phyloP scores from a whole-genome alignment of 2,329 filamentous ascomycete genomes.

The Apiospora rasikravindrae region DNA sequence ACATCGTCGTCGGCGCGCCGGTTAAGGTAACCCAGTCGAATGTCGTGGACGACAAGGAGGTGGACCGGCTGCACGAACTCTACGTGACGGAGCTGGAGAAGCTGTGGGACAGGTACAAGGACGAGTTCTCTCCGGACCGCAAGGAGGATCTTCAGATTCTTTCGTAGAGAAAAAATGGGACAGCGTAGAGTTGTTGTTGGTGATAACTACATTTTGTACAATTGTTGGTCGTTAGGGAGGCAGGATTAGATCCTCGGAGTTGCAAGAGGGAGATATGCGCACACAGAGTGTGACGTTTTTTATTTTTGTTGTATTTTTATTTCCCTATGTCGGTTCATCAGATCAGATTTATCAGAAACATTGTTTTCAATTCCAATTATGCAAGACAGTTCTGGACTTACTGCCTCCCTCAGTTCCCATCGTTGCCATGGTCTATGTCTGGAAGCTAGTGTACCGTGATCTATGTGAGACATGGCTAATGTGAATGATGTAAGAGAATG shows the following conservation, averaged over 20 bases:
- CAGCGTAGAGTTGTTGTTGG: not conserved
- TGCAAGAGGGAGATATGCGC: conserved; percentile 1
- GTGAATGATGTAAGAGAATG: not conserved
- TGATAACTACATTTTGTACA: not conserved
- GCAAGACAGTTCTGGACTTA: not conserved
- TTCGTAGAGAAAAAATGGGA: conserved; percentile 25
- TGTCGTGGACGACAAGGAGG: conserved; percentile 73
- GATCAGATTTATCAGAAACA: not conserved
- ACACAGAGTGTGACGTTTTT: not conserved
- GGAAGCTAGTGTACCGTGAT: not conserved
- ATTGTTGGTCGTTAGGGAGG: not conserved
- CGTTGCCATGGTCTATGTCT: not conserved
- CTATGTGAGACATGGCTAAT: not conserved
- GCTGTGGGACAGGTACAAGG: conserved; percentile 80
- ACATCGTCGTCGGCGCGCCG: conserved; percentile 86
- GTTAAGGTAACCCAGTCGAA: conserved; percentile 69
- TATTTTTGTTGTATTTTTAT: not conserved
- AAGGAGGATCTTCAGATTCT: conserved; percentile 71
- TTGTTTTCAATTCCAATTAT: not conserved
- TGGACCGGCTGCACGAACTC: conserved; percentile 78
- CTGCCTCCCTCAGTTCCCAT: not conserved
- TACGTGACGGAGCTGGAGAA: conserved; percentile 79
- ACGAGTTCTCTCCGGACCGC: conserved; percentile 69
- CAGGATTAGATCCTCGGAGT: not conserved
- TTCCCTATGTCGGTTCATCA: not conserved